Conservation (phyloP, 345 rosid species). For the Eucalyptus tenuipes region DNA sequence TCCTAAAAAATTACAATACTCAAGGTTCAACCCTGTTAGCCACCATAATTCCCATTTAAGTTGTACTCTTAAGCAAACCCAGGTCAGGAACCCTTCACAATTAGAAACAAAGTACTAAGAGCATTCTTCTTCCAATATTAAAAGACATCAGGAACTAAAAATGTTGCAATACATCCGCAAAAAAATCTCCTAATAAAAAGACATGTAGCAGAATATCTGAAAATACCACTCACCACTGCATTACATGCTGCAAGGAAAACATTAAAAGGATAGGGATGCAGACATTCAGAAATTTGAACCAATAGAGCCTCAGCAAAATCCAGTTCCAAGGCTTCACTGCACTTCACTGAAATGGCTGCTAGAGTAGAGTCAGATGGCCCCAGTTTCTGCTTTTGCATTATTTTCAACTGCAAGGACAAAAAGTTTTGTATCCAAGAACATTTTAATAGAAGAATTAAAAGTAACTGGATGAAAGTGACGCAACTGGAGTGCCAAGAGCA, state of each 20-base stretch:
- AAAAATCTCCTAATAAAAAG: not conserved
- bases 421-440: not conserved
- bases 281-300: constrained; percentile 36
- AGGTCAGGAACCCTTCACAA: not conserved
- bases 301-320: constrained; percentile 71
- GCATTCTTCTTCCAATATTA: not conserved
- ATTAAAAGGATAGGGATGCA: constrained; percentile 39
- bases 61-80: not conserved
- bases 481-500: not conserved
- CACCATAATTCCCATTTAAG: not conserved
- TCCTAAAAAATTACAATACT: not conserved
- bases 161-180: not conserved
- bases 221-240: constrained; percentile 35
- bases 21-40: not conserved
- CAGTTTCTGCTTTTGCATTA: constrained; percentile 52
- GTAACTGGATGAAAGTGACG: not conserved
- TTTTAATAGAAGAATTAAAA: not conserved
- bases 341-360: constrained; percentile 43
- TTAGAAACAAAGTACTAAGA: not conserved
- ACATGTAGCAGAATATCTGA: not conserved
- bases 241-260: constrained; percentile 58
- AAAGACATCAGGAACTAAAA: not conserved
- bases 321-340: constrained; percentile 57
- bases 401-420: constrained; percentile 40
- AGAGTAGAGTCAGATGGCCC: constrained; percentile 58